Conservation (phyloP, 768 basidiomycete species). For the Hypholoma fasciculare region DNA sequence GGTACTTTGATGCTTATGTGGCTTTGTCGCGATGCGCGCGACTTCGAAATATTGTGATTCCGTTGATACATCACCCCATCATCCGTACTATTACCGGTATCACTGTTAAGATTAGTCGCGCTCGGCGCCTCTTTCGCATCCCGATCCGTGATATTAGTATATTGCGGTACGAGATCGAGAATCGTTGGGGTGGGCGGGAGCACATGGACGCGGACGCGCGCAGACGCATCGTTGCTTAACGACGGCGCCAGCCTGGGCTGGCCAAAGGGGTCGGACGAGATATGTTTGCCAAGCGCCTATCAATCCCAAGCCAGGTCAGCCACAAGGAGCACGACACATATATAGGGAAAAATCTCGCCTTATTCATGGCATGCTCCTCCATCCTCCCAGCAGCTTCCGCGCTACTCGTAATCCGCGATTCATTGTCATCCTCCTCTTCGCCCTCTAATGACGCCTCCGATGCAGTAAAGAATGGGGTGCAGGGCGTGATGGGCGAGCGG, state of each 20-base stretch:
- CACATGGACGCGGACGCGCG: not conserved
- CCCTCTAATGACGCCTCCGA: slow-evolving; percentile 7
- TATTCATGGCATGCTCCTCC: not conserved
- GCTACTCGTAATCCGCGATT: not conserved
- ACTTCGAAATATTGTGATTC: not conserved
- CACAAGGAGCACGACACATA: not conserved
- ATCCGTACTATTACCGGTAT: not conserved
- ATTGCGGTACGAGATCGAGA: not conserved
- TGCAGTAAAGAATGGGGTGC: slow-evolving; percentile 12
- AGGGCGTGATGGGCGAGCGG: slow-evolving; percentile 11
- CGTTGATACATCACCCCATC: not conserved
- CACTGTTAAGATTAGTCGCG: not conserved
- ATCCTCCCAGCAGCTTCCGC: not conserved
- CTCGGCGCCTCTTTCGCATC: not conserved
- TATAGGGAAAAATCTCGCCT: not conserved
- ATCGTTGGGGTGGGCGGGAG: slow-evolving; percentile 3
- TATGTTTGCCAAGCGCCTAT: not conserved
- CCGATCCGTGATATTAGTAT: not conserved
- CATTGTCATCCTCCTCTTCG: not conserved
- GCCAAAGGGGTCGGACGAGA: not conserved
- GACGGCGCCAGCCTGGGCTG: not conserved
- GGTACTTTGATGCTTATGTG: not conserved
- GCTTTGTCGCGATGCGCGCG: slow-evolving; percentile 1
- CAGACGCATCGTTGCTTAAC: not conserved
- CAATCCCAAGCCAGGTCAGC: not conserved